These are phyloP conservation scores for Neurospora intermedia DNA, from an alignment of 495 filamentous ascomycete species.

Conservation along the genomic window DNA sequence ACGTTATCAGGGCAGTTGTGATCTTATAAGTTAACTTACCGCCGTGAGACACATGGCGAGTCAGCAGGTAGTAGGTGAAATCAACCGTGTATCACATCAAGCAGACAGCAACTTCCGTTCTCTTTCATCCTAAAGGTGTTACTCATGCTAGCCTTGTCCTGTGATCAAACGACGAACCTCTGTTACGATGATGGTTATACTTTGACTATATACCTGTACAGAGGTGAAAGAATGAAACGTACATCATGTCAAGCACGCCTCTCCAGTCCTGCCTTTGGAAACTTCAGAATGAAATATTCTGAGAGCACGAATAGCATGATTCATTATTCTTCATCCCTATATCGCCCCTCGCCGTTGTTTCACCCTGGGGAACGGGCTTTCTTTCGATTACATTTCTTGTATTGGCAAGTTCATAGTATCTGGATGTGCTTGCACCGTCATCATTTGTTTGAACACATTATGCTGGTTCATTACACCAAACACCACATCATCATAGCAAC, in stretches of 20 bases:
- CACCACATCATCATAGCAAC: not conserved
- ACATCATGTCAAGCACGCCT: not conserved
- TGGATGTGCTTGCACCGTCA: not conserved
- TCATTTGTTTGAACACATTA: not conserved
- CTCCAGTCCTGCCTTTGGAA: not conserved
- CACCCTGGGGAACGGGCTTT: not conserved
- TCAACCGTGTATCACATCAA: not conserved
- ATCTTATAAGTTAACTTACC: not conserved
- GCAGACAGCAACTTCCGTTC: not conserved
- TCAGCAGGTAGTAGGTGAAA: not conserved
- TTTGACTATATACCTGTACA: not conserved
- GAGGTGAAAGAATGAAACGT: not conserved
- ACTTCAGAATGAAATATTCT: not conserved
- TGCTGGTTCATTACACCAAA: not conserved
- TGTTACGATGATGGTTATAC: not conserved
- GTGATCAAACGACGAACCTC: not conserved
- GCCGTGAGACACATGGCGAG: not conserved
- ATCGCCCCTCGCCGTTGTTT: not conserved
- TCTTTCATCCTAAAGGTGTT: not conserved
- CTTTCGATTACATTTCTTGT: not conserved
- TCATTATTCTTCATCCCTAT: not conserved
- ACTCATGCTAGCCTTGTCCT: not conserved
- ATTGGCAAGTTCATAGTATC: not conserved
- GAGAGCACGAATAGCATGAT: not conserved
- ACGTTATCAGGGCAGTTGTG: not conserved